phyloP scores from a whole-genome alignment of 1,284 basidiomycete species.

The Chalciporus sp. region DNA sequence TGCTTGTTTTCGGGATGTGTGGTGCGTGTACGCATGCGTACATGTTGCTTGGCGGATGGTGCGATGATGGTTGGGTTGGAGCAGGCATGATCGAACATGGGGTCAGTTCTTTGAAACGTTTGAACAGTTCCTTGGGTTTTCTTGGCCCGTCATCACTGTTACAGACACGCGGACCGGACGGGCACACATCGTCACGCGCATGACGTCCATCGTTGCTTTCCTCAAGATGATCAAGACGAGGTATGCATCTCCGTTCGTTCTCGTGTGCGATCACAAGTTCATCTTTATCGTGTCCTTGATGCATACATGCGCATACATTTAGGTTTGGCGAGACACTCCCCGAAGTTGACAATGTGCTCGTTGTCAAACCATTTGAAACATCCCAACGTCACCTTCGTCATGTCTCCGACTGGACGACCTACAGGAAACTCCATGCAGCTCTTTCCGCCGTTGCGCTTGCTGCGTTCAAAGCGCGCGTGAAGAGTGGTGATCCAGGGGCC shows the following conservation, averaged over 20 bases:
- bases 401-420: constrained; percentile 68
- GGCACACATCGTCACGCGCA: constrained; percentile 77
- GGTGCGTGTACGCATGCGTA: neutral
- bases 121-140: constrained; percentile 80
- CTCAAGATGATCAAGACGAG: constrained; percentile 80
- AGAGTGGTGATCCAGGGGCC: constrained; percentile 67
- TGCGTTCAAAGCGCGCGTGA: constrained; percentile 68
- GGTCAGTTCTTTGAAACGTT: constrained; percentile 80
- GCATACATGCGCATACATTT: constrained; percentile 2
- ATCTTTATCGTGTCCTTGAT: neutral
- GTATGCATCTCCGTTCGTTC: constrained; percentile 34
- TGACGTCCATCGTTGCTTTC: constrained; percentile 70
- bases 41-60: neutral
- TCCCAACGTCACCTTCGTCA: constrained; percentile 67
- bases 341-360: constrained; percentile 67
- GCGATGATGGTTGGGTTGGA: constrained; percentile 3
- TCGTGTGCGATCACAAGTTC: neutral
- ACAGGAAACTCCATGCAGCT: constrained; percentile 73
- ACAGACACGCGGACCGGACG: constrained; percentile 74
- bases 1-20: neutral
- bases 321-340: constrained; percentile 77
- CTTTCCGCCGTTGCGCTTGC: constrained; percentile 72
- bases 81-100: constrained; percentile 81
- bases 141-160: constrained; percentile 83
- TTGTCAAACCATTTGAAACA: constrained; percentile 67